These are phyloP conservation scores for Thelonectria rubi DNA, from an alignment of 2,329 filamentous ascomycete species.

Conservation along the genomic window DNA sequence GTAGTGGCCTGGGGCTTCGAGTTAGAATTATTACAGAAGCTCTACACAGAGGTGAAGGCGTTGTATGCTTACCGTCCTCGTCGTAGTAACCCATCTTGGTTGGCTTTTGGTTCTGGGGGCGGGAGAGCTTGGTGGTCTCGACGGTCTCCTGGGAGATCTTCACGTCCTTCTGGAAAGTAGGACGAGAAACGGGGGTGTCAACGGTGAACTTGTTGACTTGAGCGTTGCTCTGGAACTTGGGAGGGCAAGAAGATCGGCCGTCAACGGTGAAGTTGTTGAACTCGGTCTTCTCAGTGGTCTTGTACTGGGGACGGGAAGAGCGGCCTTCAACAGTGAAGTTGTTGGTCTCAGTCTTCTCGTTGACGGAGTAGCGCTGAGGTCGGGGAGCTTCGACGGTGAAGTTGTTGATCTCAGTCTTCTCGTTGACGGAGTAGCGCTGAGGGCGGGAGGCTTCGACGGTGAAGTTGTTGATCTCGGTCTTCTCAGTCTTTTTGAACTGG, in stretches of 20 bases:
- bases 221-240: conserved; percentile 28
- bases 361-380: conserved; percentile 28
- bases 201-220: conserved; percentile 41
- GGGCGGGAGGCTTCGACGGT: conserved; percentile 22
- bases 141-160: conserved; percentile 74
- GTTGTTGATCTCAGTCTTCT: conserved; percentile 28
- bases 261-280: conserved; percentile 30
- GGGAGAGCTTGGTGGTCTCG: conserved; percentile 59
- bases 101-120: conserved; percentile 54
- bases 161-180: conserved; percentile 64
- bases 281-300: conserved; percentile 24
- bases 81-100: conserved; percentile 74
- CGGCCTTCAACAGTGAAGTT: conserved; percentile 30
- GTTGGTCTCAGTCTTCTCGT: conserved; percentile 38
- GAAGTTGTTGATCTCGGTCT: conserved; percentile 27
- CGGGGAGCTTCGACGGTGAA: conserved; percentile 22
- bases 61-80: conserved; percentile 61
- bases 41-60: neutral
- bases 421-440: conserved; percentile 28
- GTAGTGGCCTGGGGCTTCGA: conserved; percentile 59
- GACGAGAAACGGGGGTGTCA: conserved; percentile 51
- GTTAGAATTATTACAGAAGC: conserved; percentile 12
- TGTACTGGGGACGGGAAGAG: conserved; percentile 21
- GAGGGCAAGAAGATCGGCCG: conserved; percentile 15
- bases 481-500: conserved; percentile 31